phyloP scores from a whole-genome alignment of 2,329 filamentous ascomycete genomes.

The Fusarium dimerum region DNA sequence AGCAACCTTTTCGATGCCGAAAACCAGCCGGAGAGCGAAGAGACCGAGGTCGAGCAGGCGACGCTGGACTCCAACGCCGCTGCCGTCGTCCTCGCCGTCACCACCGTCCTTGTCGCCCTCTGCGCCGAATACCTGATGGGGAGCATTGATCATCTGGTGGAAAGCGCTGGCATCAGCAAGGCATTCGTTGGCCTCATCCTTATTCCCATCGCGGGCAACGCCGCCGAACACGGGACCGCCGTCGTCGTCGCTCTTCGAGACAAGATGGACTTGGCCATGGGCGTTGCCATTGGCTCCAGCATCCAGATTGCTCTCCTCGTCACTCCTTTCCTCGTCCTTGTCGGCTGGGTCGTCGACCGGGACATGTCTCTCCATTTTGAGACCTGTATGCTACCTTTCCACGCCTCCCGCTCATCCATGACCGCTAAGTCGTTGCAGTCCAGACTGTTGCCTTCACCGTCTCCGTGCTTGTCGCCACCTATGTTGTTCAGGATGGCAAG shows the following conservation, averaged over 20 bases:
- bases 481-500: slow-evolving; percentile 77
- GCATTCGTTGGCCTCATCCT: slow-evolving; percentile 80
- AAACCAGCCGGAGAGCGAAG: slow-evolving; percentile 43
- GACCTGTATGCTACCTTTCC: slow-evolving; percentile 42
- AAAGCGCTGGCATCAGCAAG: slow-evolving; percentile 71
- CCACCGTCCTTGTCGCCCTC: slow-evolving; percentile 69
- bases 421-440: slow-evolving; percentile 42
- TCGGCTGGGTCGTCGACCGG: slow-evolving; percentile 74
- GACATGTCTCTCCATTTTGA: slow-evolving; percentile 81
- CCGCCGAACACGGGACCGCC: slow-evolving; percentile 79
- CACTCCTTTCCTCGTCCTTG: slow-evolving; percentile 76
- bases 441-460: slow-evolving; percentile 78
- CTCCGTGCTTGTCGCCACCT: slow-evolving; percentile 74
- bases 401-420: not conserved
- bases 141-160: slow-evolving; percentile 72
- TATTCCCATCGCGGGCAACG: slow-evolving; percentile 79
- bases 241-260: slow-evolving; percentile 77
- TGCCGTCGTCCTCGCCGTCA: slow-evolving; percentile 63
- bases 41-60: slow-evolving; percentile 45
- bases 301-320: slow-evolving; percentile 83
- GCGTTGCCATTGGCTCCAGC: slow-evolving; percentile 78
- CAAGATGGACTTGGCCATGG: slow-evolving; percentile 75
- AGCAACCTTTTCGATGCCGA: slow-evolving; percentile 68
- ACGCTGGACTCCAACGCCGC: slow-evolving; percentile 66
- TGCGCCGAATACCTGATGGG: slow-evolving; percentile 78